Evolutionary conservation across 2,329 filamentous ascomycete species (phyloP), one percentile per base, ranked within the genome.

Genomic region (Talaromyces sp.): DNA sequence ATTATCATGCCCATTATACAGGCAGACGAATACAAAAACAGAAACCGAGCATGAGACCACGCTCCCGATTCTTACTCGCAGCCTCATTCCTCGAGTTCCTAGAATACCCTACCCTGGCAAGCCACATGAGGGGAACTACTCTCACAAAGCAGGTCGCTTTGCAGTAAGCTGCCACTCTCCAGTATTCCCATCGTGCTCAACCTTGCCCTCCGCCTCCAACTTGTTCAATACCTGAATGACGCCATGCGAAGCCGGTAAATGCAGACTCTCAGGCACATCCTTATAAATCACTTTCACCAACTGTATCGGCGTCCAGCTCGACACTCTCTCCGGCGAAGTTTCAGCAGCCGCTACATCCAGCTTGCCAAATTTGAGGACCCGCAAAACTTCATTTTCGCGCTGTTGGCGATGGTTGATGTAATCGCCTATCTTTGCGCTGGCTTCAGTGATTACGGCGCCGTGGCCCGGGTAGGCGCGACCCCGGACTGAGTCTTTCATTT

Each of bases 251-350:
- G 95, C 95, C 9, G 93, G 89, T 11, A 84, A 74, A 77, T 93
- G 90, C 69, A 98, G 81, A 71, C 84, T 87, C 74, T 90, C 87
- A 0, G 91, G 89, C 25, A 96, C 89, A 71, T 92, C 88, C 62
- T 84, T 85, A 75, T 99, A 99, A 39, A 99, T 92, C 37, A 90
- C 81, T 77, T 90, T 91, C n/a, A 97, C 94, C 68, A 98, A 82
- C 66, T 94, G 91, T 85, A 92, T 89, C 9, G 87, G 84, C 7
- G 85, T 86, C 90, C 90, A 92, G 2, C 68, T 64, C 0, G 77
- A 75, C 65, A 79, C 76, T 15, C 71, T 70, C 39, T 35, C 41
- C 22, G 41, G 58, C 10, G 63, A 49, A 17, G 79, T 74, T 75
- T 70, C 74, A 75, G 73, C 72, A 22, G 54, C 45, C 57, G 75